Evolutionary conservation across 805 yeast species (phyloP).

Genomic region (Debaryomyces prosopidis): DNA sequence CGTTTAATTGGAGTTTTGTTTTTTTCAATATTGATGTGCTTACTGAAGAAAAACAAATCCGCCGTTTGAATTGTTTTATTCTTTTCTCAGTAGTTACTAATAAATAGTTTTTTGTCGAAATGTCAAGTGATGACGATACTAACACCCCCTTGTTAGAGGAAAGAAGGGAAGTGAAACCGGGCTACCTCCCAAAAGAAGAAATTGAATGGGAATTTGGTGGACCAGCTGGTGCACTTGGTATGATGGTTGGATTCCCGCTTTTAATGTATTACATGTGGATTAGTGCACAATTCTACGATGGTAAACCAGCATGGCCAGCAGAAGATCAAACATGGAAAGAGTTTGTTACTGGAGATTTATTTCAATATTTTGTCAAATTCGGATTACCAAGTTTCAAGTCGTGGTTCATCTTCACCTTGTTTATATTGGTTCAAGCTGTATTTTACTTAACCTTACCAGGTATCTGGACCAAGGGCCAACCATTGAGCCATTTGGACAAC

Average conservation of each 20-base stretch:
- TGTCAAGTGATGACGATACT: not conserved
- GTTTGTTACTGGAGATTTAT: slow-evolving; percentile 45
- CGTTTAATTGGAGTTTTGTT: too few species aligned
- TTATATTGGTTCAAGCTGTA: slow-evolving; percentile 64
- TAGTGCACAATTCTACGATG: slow-evolving; percentile 76
- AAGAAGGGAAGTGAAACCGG: slow-evolving; percentile 13
- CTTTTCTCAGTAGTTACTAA: not conserved
- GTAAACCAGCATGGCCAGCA: slow-evolving; percentile 68
- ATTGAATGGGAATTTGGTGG: slow-evolving; percentile 94
- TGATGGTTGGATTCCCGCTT: slow-evolving; percentile 90
- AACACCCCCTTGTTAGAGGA: not conserved
- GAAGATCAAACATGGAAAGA: slow-evolving; percentile 54
- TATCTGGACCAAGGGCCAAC: slow-evolving; percentile 92
- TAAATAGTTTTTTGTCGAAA: not conserved
- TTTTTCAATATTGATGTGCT: too few species aligned
- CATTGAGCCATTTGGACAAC: slow-evolving; percentile 76
- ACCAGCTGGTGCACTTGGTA: slow-evolving; percentile 80
- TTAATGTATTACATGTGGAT: slow-evolving; percentile 98
- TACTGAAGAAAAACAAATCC: too few species aligned
- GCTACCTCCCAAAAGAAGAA: slow-evolving; percentile 44
- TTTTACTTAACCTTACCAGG: slow-evolving; percentile 90
- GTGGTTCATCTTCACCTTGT: slow-evolving; percentile 71
- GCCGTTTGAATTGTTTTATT: not conserved
- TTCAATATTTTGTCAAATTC: slow-evolving; percentile 45
- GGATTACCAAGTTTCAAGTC: slow-evolving; percentile 63